A percentile compares a stretch with the other conserved stretches of the same genome.
These are phyloP conservation scores for Coemansia sp. DNA, from an alignment of 192 early-diverging fungal genomes.

Conservation along the genomic window DNA sequence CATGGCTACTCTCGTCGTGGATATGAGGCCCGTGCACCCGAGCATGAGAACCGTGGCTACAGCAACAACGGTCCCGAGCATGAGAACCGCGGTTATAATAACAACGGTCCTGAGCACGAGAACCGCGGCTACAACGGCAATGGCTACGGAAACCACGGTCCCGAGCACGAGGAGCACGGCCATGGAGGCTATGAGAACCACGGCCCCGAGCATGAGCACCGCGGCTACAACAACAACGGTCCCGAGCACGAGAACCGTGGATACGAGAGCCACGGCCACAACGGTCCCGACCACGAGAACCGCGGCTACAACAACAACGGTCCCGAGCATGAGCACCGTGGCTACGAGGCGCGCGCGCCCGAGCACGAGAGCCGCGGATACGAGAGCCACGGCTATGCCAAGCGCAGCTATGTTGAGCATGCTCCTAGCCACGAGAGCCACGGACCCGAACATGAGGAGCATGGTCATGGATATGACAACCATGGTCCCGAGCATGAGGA, in stretches of 20 bases:
- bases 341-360: background rate
- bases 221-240: background rate
- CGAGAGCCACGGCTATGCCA: conserved; percentile 15
- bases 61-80: background rate
- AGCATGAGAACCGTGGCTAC: background rate
- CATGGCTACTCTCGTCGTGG: background rate
- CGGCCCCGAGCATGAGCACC: conserved; percentile 2
- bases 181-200: conserved; percentile 9
- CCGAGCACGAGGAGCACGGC: conserved; percentile 8
- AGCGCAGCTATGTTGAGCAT: conserved; percentile 22
- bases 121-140: conserved; percentile 3
- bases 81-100: background rate
- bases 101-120: conserved; percentile 4
- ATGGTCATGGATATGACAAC: background rate
- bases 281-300: conserved; percentile 7
- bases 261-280: background rate
- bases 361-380: background rate
- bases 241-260: conserved; percentile 5
- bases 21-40: background rate
- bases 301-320: background rate
- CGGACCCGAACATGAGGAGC: conserved; percentile 7
- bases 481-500: background rate
- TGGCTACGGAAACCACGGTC: background rate
- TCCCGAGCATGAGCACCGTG: background rate
- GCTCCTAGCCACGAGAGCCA: conserved; percentile 11